Evolutionary conservation across 306 rosid species (phyloP).

Genomic region (Cicer judaicum): DNA sequence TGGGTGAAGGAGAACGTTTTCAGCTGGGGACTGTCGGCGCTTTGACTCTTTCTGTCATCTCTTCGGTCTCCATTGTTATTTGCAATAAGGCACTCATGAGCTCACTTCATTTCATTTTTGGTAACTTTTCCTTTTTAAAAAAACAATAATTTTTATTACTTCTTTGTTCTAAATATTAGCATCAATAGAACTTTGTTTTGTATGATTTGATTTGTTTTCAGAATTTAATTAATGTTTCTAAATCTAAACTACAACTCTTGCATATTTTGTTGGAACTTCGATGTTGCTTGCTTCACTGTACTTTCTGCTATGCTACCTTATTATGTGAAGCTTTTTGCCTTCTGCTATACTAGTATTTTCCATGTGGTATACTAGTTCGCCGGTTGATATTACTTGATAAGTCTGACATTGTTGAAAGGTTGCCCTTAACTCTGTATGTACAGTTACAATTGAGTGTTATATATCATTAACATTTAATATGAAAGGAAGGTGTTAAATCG

Average conservation of each 20-base stretch:
- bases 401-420: no score
- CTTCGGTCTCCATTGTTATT: conserved; percentile 88
- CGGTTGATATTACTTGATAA: no score
- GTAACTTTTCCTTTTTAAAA: conserved; percentile 42
- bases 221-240: conserved; percentile 1
- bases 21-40: conserved; percentile 94
- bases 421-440: no score
- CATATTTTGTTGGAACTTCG: conserved; percentile 9
- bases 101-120: conserved; percentile 78
- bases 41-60: conserved; percentile 85
- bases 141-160: neutral
- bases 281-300: conserved; percentile 7
- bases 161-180: neutral
- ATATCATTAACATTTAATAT: no score
- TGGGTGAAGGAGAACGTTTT: conserved; percentile 82
- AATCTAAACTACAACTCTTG: neutral
- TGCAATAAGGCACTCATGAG: conserved; percentile 88
- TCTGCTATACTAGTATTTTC: conserved; percentile 19
- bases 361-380: neutral
- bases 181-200: neutral
- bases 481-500: no score
- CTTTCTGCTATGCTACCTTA: conserved; percentile 34
- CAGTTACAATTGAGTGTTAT: no score
- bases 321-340: conserved; percentile 12
- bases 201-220: conserved; percentile 34